These are phyloP conservation scores for Saccharomyces hybrid DNA, from an alignment of 1,139 yeast genomes.

Conservation along the genomic window DNA sequence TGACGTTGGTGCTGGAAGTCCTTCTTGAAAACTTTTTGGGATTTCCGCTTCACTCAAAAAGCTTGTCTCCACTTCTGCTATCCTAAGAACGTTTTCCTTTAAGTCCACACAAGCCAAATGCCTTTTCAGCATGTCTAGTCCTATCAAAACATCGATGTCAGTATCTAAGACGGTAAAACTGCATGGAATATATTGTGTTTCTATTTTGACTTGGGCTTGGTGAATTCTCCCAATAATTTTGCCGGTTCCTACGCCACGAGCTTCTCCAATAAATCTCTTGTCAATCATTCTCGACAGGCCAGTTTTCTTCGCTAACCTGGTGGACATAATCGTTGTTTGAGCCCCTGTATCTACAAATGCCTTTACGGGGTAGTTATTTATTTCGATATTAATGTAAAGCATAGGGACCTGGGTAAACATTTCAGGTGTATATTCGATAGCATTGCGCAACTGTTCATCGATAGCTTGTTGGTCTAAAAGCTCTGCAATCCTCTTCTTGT, in stretches of 20 bases:
- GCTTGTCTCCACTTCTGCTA: constrained; percentile 64
- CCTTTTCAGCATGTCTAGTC: constrained; percentile 65
- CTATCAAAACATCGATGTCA: constrained; percentile 54
- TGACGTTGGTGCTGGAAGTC: constrained; percentile 1
- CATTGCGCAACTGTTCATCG: constrained; percentile 69
- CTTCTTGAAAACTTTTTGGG: constrained; percentile 35
- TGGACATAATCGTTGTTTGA: constrained; percentile 76
- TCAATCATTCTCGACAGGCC: constrained; percentile 74
- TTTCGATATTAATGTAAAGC: constrained; percentile 71
- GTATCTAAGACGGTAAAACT: constrained; percentile 78
- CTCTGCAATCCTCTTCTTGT: constrained; percentile 60
- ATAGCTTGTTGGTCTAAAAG: constrained; percentile 65
- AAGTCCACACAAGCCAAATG: constrained; percentile 81
- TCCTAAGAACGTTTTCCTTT: constrained; percentile 53
- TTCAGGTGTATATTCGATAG: constrained; percentile 86
- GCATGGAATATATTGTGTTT: constrained; percentile 61
- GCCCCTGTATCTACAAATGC: constrained; percentile 98
- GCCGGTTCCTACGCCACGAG: constrained; percentile 84
- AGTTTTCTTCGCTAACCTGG: constrained; percentile 65
- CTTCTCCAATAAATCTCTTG: constrained; percentile 70
- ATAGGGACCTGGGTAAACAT: constrained; percentile 74
- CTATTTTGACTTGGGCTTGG: constrained; percentile 79
- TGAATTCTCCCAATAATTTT: constrained; percentile 79
- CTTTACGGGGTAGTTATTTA: constrained; percentile 73
- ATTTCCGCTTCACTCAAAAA: constrained; percentile 72